These are phyloP conservation scores for Leccinum imitatum DNA, from an alignment of 768 basidiomycete species.

Conservation along the genomic window DNA sequence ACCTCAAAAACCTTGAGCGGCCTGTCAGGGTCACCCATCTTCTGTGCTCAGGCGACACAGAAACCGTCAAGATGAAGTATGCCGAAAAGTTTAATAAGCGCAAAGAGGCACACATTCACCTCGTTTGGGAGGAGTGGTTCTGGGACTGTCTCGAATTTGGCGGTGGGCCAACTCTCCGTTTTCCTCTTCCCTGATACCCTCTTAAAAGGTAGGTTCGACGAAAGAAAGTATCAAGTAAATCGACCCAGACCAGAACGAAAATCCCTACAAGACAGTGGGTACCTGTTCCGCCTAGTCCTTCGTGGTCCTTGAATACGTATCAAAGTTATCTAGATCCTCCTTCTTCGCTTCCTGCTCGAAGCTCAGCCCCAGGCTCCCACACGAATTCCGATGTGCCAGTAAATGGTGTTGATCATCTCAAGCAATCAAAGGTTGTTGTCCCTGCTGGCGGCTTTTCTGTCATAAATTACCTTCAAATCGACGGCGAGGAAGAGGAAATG, in stretches of 20 bases:
- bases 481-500: constrained; percentile 52
- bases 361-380: constrained; percentile 14
- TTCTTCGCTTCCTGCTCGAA: constrained; percentile 15
- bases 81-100: constrained; percentile 70
- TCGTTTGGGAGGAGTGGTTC: constrained; percentile 97
- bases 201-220: constrained; percentile 58
- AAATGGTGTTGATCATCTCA: constrained; percentile 20
- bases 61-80: constrained; percentile 75
- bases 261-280: constrained; percentile 25
- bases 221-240: constrained; percentile 55
- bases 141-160: constrained; percentile 86
- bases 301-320: neutral
- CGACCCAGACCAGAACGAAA: constrained; percentile 62
- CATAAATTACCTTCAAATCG: constrained; percentile 22
- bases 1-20: constrained; percentile 73
- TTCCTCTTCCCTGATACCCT: neutral
- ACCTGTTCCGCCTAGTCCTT: neutral
- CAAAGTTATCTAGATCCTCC: constrained; percentile 12
- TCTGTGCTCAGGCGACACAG: constrained; percentile 65
- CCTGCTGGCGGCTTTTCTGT: constrained; percentile 21
- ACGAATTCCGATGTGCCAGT: constrained; percentile 13
- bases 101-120: constrained; percentile 69
- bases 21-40: constrained; percentile 84
- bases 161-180: constrained; percentile 39
- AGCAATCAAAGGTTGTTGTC: constrained; percentile 13